Conservation (phyloP, 2,329 filamentous ascomycete species). For the Furcasterigmium furcatum region DNA sequence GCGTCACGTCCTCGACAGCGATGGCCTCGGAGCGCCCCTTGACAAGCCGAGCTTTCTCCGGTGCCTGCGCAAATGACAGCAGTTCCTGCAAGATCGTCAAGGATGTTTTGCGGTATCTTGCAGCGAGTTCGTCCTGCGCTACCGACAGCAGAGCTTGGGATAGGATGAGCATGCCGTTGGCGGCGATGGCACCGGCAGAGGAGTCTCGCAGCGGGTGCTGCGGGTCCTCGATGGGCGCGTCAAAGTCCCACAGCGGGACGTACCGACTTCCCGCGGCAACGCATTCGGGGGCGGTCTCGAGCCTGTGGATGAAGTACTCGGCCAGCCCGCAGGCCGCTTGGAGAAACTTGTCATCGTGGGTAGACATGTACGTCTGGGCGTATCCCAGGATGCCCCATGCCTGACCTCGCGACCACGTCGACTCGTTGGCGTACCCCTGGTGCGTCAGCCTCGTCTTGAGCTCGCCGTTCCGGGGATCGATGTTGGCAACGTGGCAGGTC, state of each 20-base stretch:
- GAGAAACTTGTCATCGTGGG: slow-evolving; percentile 35
- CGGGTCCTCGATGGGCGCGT: slow-evolving; percentile 33
- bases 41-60: slow-evolving; percentile 16
- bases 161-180: slow-evolving; percentile 21
- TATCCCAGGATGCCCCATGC: slow-evolving; percentile 47
- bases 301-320: slow-evolving; percentile 40
- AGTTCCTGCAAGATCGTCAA: slow-evolving; percentile 13
- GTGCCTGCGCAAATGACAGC: slow-evolving; percentile 15
- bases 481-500: slow-evolving; percentile 41
- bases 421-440: slow-evolving; percentile 40
- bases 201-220: slow-evolving; percentile 25
- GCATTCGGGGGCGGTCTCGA: slow-evolving; percentile 22
- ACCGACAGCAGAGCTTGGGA: slow-evolving; percentile 13
- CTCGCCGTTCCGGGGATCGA: slow-evolving; percentile 33
- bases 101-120: slow-evolving; percentile 7
- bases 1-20: slow-evolving; percentile 3
- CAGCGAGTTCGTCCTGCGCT: slow-evolving; percentile 3
- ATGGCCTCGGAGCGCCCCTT: neutral
- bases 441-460: slow-evolving; percentile 37
- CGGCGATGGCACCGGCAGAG: slow-evolving; percentile 24
- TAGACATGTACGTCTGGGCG: slow-evolving; percentile 44
- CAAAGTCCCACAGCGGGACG: slow-evolving; percentile 40
- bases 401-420: slow-evolving; percentile 47
- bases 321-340: slow-evolving; percentile 38
- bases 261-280: slow-evolving; percentile 15